Base-by-base conservation (phyloP, 768 basidiomycete species). In the Lentinus brumalis region DNA sequence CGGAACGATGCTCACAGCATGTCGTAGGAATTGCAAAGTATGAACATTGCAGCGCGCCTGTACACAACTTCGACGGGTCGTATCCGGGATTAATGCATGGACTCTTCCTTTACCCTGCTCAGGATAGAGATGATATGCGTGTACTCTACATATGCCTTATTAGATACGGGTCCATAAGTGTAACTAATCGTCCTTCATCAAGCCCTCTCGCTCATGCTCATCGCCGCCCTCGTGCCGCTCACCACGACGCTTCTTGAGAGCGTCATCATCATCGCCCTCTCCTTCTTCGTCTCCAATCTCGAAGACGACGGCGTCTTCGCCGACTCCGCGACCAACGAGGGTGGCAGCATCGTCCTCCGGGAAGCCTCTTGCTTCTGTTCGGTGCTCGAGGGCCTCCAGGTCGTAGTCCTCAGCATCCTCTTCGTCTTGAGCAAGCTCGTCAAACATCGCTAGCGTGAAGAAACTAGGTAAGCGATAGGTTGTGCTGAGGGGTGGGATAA, bases 321-420 rank as follows among this genome's bases (percentile, higher is more conserved):
- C 78, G 21, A 86, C 71, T 1, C 75, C 69, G 14, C 77, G 79
- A 18, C 86, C 88, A 40, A 91, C 90, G 8, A 92, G 82, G 5
- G 89, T 92, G 1, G 84, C 84, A 14, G 87, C 83, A 61, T 90
- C 88, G 61, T 87, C 88, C 53, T 88, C 86, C 31, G 83, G 53
- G 5, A 53, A 56, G 38, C 64, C 67, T 32, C 80, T 77, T 14
- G 75, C 73, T 35, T 77, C 73, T 2, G 79, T 79, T 38, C 87
- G 86, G 53, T 69, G 76, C 66, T 87, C 83, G 56, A 95, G 78
- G 14, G 89, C 79, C 67, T 94, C 94, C 30, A 93, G 79, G 69
- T 95, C 94, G 68, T 94, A 96, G 70, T 95, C 90, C 70, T 97
- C 92, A 0, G 93, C 96, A 65, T 96, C 95, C 67, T 90, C 88